Evolutionary conservation across 1,139 yeast genomes (phyloP).

Genomic region (Candida frijolesensis): DNA sequence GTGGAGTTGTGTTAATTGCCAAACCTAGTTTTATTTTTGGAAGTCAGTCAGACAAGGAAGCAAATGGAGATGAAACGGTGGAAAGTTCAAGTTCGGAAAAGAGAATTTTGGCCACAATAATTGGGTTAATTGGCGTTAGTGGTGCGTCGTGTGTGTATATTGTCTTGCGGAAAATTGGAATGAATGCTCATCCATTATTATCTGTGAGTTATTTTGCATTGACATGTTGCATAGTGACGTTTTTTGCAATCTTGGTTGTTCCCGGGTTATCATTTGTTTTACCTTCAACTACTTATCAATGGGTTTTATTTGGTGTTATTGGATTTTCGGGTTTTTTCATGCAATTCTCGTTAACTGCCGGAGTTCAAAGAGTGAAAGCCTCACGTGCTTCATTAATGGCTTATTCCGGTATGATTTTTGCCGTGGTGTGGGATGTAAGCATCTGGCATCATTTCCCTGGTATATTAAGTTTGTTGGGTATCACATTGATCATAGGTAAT

Average conservation of each 20-base stretch:
- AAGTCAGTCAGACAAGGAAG: slow-evolving; percentile 31
- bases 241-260: slow-evolving; percentile 51
- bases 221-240: slow-evolving; percentile 57
- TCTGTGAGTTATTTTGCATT: slow-evolving; percentile 79
- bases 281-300: slow-evolving; percentile 62
- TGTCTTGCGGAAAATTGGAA: slow-evolving; percentile 72
- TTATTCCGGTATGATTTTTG: slow-evolving; percentile 77
- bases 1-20: slow-evolving; percentile 80
- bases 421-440: slow-evolving; percentile 72
- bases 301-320: slow-evolving; percentile 61
- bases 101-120: slow-evolving; percentile 57
- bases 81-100: slow-evolving; percentile 45
- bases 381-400: slow-evolving; percentile 75
- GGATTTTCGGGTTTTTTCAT: slow-evolving; percentile 81
- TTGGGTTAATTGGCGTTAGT: slow-evolving; percentile 68
- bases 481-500: slow-evolving; percentile 63
- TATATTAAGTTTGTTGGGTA: slow-evolving; percentile 68
- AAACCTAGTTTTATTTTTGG: slow-evolving; percentile 79
- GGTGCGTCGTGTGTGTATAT: slow-evolving; percentile 77
- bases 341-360: slow-evolving; percentile 80
- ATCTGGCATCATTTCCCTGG: slow-evolving; percentile 79
- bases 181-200: slow-evolving; percentile 74
- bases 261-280: slow-evolving; percentile 63
- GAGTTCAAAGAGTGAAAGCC: slow-evolving; percentile 81
- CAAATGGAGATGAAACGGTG: slow-evolving; percentile 30